Percentiles rank a stretch among this genome's conserved stretches.
phyloP scores from a whole-genome alignment of 2,329 filamentous ascomycete species.

The Diaporthe australafricana region DNA sequence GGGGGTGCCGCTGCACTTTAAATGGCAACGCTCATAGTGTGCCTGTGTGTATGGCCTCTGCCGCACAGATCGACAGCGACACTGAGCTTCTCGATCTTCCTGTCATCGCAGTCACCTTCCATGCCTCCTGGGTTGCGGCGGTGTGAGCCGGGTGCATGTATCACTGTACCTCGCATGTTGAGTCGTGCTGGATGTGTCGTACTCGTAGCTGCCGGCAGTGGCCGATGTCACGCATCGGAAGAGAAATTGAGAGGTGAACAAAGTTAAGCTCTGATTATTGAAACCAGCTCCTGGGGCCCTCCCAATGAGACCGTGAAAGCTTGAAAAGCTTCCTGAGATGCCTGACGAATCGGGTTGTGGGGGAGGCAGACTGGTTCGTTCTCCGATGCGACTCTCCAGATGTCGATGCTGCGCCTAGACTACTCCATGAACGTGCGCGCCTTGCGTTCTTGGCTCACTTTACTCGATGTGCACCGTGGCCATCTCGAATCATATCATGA shows the following conservation, averaged over 20 bases:
- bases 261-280: constrained; percentile 18
- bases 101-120: background rate
- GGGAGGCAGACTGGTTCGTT: background rate
- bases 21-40: background rate
- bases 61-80: background rate
- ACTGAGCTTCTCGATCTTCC: background rate
- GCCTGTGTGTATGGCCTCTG: too few relatives aligned
- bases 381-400: background rate
- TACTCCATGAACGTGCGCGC: background rate
- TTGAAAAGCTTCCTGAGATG: background rate
- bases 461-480: background rate
- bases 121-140: background rate
- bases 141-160: constrained; percentile 12
- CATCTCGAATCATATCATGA: background rate
- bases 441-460: background rate
- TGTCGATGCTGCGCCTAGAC: background rate
- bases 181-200: background rate
- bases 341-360: constrained; percentile 19
- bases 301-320: background rate
- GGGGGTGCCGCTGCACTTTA: background rate
- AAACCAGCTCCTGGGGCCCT: constrained; percentile 8
- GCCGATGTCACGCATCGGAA: constrained; percentile 10
- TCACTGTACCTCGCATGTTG: background rate
- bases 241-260: constrained; percentile 1
- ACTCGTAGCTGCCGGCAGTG: constrained; percentile 4